Evolutionary conservation across 1,284 basidiomycete genomes (phyloP).

Genomic region (Cryptococcus depauperatus): DNA sequence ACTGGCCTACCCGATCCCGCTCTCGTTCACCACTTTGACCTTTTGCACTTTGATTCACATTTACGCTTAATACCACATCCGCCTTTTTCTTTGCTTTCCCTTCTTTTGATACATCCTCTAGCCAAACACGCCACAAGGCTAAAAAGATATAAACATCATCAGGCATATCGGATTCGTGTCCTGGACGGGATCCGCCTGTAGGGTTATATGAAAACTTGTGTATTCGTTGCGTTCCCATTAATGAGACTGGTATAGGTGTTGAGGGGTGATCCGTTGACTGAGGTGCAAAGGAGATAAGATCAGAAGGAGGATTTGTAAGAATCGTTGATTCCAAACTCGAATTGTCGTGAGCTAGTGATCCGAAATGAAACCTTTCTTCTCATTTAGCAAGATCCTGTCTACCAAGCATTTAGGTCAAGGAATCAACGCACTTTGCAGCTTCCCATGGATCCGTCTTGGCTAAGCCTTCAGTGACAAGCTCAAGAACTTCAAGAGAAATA

Average conservation of each 20-base stretch:
- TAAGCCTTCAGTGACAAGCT: slow-evolving; percentile 57
- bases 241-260: slow-evolving; percentile 52
- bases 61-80: slow-evolving; percentile 74
- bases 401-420: not conserved
- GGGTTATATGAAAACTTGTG: slow-evolving; percentile 57
- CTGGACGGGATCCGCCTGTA: slow-evolving; percentile 39
- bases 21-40: slow-evolving; percentile 27
- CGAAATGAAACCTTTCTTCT: slow-evolving; percentile 74
- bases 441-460: slow-evolving; percentile 47
- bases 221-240: slow-evolving; percentile 63
- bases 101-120: slow-evolving; percentile 7
- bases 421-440: slow-evolving; percentile 58
- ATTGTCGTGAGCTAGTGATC: slow-evolving; percentile 87
- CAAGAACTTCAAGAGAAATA: slow-evolving; percentile 77
- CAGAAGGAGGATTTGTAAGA: slow-evolving; percentile 23
- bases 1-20: slow-evolving; percentile 42
- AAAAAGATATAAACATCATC: slow-evolving; percentile 69
- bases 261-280: slow-evolving; percentile 31
- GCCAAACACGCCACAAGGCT: slow-evolving; percentile 59
- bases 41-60: slow-evolving; percentile 50
- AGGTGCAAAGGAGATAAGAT: slow-evolving; percentile 9
- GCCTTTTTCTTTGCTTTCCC: slow-evolving; percentile 52
- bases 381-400: not conserved
- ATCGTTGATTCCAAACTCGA: slow-evolving; percentile 55
- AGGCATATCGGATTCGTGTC: slow-evolving; percentile 39